Conservation (phyloP, 78 protist genomes). For the Dictyostelium purpureum region DNA sequence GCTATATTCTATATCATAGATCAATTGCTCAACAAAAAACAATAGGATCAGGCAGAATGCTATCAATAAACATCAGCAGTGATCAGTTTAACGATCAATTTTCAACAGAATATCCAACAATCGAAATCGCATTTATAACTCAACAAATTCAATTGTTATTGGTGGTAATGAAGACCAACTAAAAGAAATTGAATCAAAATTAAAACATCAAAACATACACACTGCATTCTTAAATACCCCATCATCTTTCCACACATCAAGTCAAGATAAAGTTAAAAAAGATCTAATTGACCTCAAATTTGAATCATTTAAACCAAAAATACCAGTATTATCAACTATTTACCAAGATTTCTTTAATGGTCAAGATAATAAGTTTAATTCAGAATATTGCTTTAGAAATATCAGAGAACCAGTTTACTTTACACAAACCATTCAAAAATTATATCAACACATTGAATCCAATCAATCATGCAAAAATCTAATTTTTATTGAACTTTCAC, state of each 20-base stretch:
- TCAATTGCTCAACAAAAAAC: neutral
- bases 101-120: neutral
- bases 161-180: neutral
- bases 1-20: neutral
- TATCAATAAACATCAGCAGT: neutral
- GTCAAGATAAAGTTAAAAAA: neutral
- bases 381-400: neutral
- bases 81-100: neutral
- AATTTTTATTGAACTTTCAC: conserved; percentile 24
- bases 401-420: neutral
- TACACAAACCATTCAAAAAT: neutral
- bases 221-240: neutral
- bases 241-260: neutral
- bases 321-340: conserved; percentile 9
- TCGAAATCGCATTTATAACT: conserved; percentile 29
- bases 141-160: conserved; percentile 12
- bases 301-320: neutral
- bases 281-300: neutral
- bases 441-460: neutral
- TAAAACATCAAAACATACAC: neutral
- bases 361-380: neutral
- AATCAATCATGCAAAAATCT: neutral
- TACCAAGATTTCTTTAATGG: neutral
- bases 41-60: conserved; percentile 68
- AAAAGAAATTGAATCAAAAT: neutral